These are phyloP conservation scores for Penicillium decumbens DNA, from an alignment of 2,329 filamentous ascomycete species.

Conservation along the genomic window DNA sequence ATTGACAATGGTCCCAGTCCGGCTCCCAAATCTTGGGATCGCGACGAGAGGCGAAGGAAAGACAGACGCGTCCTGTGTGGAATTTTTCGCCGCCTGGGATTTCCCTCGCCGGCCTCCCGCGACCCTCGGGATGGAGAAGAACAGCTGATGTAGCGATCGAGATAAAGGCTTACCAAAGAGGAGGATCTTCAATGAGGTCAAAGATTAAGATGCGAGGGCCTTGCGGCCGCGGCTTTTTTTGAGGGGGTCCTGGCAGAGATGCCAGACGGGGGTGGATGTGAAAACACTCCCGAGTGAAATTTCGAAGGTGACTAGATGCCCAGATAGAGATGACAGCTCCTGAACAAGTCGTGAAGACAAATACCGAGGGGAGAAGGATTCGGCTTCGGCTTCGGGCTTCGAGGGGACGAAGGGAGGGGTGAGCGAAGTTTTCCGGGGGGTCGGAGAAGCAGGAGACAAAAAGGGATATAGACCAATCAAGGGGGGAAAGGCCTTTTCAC, in stretches of 20 bases:
- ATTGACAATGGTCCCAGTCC: constrained; percentile 9
- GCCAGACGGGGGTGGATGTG: constrained; percentile 22
- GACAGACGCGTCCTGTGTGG: constrained; percentile 10
- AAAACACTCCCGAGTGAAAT: constrained; percentile 14
- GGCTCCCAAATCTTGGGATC: constrained; percentile 7
- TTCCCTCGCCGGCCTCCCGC: constrained; percentile 1
- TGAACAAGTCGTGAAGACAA: constrained; percentile 10
- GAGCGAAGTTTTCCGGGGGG: constrained; percentile 19
- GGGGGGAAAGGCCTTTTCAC: constrained; percentile 17
- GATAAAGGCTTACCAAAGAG: constrained; percentile 27
- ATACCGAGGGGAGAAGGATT: not conserved
- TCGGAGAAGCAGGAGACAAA: constrained; percentile 6
- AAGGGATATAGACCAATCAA: constrained; percentile 17
- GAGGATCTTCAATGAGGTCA: constrained; percentile 23
- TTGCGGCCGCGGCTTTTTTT: constrained; percentile 25
- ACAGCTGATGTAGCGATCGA: not conserved
- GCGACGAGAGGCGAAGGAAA: not conserved
- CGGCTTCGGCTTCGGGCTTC: not conserved
- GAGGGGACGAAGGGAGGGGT: constrained; percentile 21
- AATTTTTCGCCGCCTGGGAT: constrained; percentile 6
- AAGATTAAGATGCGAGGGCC: constrained; percentile 24
- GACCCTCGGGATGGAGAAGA: not conserved
- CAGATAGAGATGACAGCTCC: constrained; percentile 19
- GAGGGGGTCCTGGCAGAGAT: constrained; percentile 24
- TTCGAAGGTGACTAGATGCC: constrained; percentile 16